Base-by-base conservation (phyloP, 768 basidiomycete species). In the Infundibulicybe gibba region DNA sequence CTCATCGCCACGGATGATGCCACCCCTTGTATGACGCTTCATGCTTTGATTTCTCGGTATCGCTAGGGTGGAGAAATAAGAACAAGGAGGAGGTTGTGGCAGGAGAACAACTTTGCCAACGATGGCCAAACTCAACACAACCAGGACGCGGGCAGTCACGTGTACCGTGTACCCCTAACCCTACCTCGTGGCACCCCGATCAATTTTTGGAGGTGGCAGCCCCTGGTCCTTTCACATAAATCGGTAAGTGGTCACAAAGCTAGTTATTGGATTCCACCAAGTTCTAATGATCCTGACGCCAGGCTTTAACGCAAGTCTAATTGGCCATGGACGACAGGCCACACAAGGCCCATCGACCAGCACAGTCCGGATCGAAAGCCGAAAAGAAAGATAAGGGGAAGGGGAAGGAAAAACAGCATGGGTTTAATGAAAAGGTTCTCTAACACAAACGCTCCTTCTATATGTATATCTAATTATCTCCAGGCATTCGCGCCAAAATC, bases 401-500 rank as follows among this genome's bases (percentile, higher is more conserved):
- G 62, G 76, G 77, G 51, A 79, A 87, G 57, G 78, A 85, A 54
- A 85, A 81, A 38, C 82, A 83, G 37, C 75, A 85, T 45, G 85
- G 83, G 5, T 89, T 85, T 69, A 97, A 97, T 61, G 92, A 93
- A 67, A 97, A 97, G 76, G 94, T 87, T 25, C 25, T 35, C 11
- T 6, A 38, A 15, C 45, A 2, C 38, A 30, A 20, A 42, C 50
- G 49, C 35, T 37, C n/a, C n/a, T n/a, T n/a, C n/a, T n/a, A n/a
- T n/a, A n/a, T n/a, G n/a, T n/a, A n/a, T n/a, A n/a, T 25, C 21
- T 20, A 46, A 46, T 19, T 41, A 21, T 20, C 3, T 25, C 20
- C 44, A 87, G 93, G 95, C 95, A 2, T 97, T 98, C 66, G 94
- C 93, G 13, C 90, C 87, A 30, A 87, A 80, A 68, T 97, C 93